Evolutionary conservation across 2,329 filamentous ascomycete genomes (phyloP).

Genomic region (Penicillium brevicompactum): DNA sequence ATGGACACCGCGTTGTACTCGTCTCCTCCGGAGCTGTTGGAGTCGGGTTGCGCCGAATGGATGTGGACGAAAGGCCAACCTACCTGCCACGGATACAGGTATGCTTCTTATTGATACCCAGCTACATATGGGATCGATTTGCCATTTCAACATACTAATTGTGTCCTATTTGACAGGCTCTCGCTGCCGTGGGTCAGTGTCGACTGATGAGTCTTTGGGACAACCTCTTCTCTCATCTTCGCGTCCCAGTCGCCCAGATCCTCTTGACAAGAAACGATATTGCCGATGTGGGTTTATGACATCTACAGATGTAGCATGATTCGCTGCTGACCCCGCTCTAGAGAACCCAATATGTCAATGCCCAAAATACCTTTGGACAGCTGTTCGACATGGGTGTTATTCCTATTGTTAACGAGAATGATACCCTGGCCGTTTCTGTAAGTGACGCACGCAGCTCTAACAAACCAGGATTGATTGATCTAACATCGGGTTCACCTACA

Average conservation of each 20-base stretch:
- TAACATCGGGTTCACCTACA: constrained; percentile 15
- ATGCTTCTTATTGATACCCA: constrained; percentile 17
- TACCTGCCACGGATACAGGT: constrained; percentile 85
- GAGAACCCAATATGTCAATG: constrained; percentile 92
- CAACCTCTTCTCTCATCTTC: constrained; percentile 81
- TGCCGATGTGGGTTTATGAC: constrained; percentile 66
- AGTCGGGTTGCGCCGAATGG: constrained; percentile 87
- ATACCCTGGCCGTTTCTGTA: constrained; percentile 85
- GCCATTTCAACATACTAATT: background rate
- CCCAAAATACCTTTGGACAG: constrained; percentile 90
- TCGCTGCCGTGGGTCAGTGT: constrained; percentile 95
- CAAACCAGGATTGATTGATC: background rate
- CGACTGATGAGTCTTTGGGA: constrained; percentile 96
- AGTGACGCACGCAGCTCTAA: constrained; percentile 15
- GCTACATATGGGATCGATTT: background rate
- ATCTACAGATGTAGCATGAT: background rate
- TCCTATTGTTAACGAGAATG: constrained; percentile 98
- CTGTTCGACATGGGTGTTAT: constrained; percentile 93
- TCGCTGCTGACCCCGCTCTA: constrained; percentile 38
- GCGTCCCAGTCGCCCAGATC: constrained; percentile 92
- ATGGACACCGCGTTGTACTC: constrained; percentile 92
- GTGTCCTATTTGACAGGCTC: constrained; percentile 56
- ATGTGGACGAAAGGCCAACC: constrained; percentile 83
- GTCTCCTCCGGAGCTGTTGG: constrained; percentile 97
- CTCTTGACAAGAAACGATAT: constrained; percentile 94